phyloP scores from a whole-genome alignment of 2,329 filamentous ascomycete genomes.

The Fusarium haematococcum region DNA sequence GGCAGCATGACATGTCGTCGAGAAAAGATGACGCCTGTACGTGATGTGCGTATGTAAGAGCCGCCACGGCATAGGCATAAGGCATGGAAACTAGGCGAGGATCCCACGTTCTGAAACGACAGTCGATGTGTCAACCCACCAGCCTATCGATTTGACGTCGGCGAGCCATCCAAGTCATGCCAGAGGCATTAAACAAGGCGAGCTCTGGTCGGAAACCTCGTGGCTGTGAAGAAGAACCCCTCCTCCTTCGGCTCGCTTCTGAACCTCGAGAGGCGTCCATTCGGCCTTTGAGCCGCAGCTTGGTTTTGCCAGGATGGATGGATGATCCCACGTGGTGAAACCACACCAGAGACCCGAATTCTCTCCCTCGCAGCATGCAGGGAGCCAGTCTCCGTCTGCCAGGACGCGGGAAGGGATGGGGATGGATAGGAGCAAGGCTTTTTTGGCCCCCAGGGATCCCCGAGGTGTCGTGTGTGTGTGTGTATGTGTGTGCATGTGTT shows the following conservation, averaged over 20 bases:
- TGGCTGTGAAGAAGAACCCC: constrained; percentile 14
- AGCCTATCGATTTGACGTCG: constrained; percentile 34
- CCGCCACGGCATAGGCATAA: constrained; percentile 27
- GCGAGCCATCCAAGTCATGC: constrained; percentile 1
- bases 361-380: constrained; percentile 11
- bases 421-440: not conserved
- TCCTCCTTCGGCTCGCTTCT: constrained; percentile 1
- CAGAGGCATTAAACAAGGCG: constrained; percentile 18
- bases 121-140: constrained; percentile 32
- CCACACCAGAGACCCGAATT: constrained; percentile 30
- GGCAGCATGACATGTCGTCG: constrained; percentile 28
- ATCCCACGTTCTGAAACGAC: constrained; percentile 30
- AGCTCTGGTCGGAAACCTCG: not conserved
- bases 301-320: constrained; percentile 11
- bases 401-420: constrained; percentile 11
- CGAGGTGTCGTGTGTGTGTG: constrained; percentile 9
- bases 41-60: constrained; percentile 31
- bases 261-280: constrained; percentile 25
- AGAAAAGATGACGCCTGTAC: constrained; percentile 9
- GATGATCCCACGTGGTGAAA: constrained; percentile 44
- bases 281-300: constrained; percentile 37
- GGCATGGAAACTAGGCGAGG: not conserved
- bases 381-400: constrained; percentile 9
- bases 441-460: not conserved
- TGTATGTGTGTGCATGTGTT: not conserved